These are phyloP conservation scores for Spathaspora jeffriesii DNA, from an alignment of 1,139 yeast genomes.

Conservation along the genomic window DNA sequence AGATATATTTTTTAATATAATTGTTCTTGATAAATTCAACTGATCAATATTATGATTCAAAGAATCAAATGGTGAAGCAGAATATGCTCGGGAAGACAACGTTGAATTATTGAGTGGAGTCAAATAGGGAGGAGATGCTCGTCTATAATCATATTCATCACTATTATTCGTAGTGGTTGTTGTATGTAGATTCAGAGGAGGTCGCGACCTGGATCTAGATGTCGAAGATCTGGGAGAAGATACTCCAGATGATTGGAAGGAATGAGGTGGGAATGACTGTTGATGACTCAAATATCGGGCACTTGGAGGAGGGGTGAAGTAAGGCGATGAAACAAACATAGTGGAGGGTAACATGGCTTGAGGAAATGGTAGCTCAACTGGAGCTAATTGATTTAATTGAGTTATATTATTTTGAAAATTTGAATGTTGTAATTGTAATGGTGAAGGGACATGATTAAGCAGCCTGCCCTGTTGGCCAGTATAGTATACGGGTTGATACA, in stretches of 20 bases:
- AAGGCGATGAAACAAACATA: constrained; percentile 67
- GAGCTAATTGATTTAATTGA: constrained; percentile 28
- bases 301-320: constrained; percentile 38
- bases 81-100: constrained; percentile 4
- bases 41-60: constrained; percentile 9
- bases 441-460: constrained; percentile 10
- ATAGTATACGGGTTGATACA: constrained; percentile 11
- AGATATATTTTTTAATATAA: constrained; percentile 32
- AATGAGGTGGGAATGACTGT: constrained; percentile 2
- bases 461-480: constrained; percentile 7
- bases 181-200: constrained; percentile 1
- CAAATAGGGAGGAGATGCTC: constrained; percentile 16
- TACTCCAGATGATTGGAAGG: constrained; percentile 6
- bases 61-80: constrained; percentile 4
- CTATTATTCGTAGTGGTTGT: constrained; percentile 1
- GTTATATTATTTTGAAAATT: constrained; percentile 6
- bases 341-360: constrained; percentile 74
- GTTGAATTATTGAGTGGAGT: constrained; percentile 17
- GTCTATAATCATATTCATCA: neutral
- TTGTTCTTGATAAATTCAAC: constrained; percentile 31
- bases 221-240: constrained; percentile 10
- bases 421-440: constrained; percentile 8
- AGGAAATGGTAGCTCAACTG: constrained; percentile 55
- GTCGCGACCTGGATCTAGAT: constrained; percentile 4
- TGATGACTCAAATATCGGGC: constrained; percentile 10